Conservation (phyloP, 2,329 filamentous ascomycete genomes). For the Exserohilum rostratum region DNA sequence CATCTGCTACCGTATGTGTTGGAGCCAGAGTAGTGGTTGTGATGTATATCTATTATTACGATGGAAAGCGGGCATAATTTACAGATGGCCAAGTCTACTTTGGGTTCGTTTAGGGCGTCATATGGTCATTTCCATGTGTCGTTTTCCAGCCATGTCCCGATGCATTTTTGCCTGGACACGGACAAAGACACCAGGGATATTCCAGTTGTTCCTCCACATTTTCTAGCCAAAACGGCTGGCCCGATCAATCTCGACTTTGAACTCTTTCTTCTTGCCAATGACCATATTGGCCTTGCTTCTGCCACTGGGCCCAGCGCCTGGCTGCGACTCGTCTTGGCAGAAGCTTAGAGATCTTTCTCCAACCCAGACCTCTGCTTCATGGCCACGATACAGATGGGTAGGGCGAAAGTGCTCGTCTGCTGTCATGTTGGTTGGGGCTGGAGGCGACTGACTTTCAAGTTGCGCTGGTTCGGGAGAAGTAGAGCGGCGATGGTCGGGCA, state of each 20-base stretch:
- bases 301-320: not conserved
- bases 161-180: not conserved
- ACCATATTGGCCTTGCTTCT: slow-evolving; percentile 27
- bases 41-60: not conserved
- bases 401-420: slow-evolving; percentile 34
- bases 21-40: no score
- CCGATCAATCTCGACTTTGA: slow-evolving; percentile 36
- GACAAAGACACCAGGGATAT: slow-evolving; percentile 10
- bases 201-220: not conserved
- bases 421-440: slow-evolving; percentile 15
- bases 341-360: slow-evolving; percentile 25
- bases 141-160: not conserved
- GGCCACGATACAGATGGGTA: slow-evolving; percentile 21
- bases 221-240: slow-evolving; percentile 20
- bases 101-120: not conserved
- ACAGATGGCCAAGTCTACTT: not conserved
- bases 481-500: not conserved
- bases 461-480: not conserved
- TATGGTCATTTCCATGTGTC: not conserved
- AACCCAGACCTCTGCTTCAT: slow-evolving; percentile 32
- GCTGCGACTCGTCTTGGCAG: slow-evolving; percentile 21
- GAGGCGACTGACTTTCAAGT: not conserved
- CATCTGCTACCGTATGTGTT: not conserved
- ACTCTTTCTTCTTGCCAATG: slow-evolving; percentile 40
- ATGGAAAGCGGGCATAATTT: not conserved